A percentile compares a stretch with the other conserved stretches of the same genome.
Conservation (phyloP, 2,329 filamentous ascomycete species). For the Pestalotiopsis sp. region DNA sequence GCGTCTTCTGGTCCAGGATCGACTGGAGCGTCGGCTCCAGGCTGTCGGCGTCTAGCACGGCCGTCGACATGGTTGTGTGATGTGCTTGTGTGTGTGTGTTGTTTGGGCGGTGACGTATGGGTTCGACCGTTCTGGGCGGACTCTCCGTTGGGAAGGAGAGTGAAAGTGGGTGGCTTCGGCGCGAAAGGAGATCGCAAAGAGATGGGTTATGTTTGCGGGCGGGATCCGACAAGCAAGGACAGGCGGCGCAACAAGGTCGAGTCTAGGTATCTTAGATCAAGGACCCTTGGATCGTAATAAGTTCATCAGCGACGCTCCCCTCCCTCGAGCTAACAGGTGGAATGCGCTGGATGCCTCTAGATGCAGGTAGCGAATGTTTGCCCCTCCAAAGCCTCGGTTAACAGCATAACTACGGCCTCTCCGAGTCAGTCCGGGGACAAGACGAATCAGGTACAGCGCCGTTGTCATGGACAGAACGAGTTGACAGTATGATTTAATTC, state of each 20-base stretch:
- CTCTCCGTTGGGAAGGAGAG: no score
- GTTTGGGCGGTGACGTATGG: background rate
- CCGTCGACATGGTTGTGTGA: slow-evolving; percentile 31
- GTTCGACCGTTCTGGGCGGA: no score
- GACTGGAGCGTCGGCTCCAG: slow-evolving; percentile 93
- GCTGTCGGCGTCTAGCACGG: slow-evolving; percentile 61
- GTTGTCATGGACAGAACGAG: no score
- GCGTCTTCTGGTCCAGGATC: slow-evolving; percentile 89
- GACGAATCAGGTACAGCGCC: no score
- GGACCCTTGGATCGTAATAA: background rate
- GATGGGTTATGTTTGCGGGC: background rate
- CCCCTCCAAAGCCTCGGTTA: background rate
- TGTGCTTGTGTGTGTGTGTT: background rate
- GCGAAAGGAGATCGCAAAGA: background rate
- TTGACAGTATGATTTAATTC: no score
- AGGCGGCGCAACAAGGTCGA: background rate
- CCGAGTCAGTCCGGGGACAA: background rate
- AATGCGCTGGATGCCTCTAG: slow-evolving; percentile 1
- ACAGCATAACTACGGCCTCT: background rate
- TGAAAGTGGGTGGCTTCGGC: no score
- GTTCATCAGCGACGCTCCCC: background rate
- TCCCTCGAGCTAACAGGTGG: background rate
- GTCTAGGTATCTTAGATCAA: background rate
- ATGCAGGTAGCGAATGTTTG: background rate
- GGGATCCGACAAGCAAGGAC: background rate